These are phyloP conservation scores for Kwoniella heveanensis DNA, from an alignment of 768 basidiomycete species.

Conservation along the genomic window DNA sequence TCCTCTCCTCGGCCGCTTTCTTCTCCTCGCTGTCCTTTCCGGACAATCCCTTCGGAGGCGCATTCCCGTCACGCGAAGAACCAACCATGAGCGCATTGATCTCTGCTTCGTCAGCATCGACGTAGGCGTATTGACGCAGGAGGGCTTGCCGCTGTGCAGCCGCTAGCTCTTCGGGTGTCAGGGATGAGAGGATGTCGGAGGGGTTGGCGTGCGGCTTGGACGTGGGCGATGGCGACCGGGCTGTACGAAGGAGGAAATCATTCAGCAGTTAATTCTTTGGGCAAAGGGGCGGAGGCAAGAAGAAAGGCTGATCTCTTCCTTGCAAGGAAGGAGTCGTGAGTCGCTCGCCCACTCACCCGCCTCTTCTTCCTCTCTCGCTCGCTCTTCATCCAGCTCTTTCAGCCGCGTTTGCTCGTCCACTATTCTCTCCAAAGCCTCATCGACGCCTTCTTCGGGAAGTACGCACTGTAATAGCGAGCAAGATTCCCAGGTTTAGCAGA, in stretches of 20 bases:
- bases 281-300: background rate
- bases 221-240: constrained; percentile 5
- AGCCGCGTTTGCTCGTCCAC: constrained; percentile 38
- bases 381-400: constrained; percentile 18
- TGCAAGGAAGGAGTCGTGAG: no score
- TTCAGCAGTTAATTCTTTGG: no score
- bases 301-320: background rate
- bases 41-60: constrained; percentile 31
- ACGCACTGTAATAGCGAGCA: no score
- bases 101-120: constrained; percentile 40
- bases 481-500: no score
- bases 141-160: constrained; percentile 46
- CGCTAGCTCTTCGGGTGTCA: constrained; percentile 49
- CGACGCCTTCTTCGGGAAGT: constrained; percentile 30
- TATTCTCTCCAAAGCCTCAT: constrained; percentile 34
- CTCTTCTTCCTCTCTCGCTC: constrained; percentile 15
- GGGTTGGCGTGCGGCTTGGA: constrained; percentile 5
- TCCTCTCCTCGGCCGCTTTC: constrained; percentile 47
- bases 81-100: constrained; percentile 3
- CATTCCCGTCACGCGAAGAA: constrained; percentile 21
- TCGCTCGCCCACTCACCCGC: constrained; percentile 13
- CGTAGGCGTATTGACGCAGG: constrained; percentile 51
- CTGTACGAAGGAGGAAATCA: no score
- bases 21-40: constrained; percentile 45
- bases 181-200: constrained; percentile 30